phyloP scores from a whole-genome alignment of 1,284 basidiomycete species.

The Microbotryum scabiosae region DNA sequence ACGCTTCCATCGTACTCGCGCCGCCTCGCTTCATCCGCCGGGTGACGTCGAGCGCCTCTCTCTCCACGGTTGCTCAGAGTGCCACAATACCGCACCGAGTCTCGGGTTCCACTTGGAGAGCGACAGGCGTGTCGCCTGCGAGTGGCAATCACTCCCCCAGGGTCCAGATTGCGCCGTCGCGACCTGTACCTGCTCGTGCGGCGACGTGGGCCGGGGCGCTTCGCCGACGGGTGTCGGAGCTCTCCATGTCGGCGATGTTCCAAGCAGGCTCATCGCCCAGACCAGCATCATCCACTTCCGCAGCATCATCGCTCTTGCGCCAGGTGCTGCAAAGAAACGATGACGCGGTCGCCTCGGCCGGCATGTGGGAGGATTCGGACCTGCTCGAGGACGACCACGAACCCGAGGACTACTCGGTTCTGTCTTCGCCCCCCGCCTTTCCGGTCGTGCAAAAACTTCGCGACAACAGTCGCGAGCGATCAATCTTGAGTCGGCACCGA shows the following conservation, averaged over 20 bases:
- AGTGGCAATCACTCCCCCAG: not conserved
- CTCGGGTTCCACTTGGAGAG: not conserved
- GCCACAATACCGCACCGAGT: not conserved
- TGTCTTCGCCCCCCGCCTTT: not conserved
- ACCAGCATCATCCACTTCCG: not conserved
- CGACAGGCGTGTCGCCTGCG: not conserved
- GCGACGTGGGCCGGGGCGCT: not conserved
- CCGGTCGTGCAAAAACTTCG: not conserved
- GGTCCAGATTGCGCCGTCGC: not conserved
- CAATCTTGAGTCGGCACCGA: not conserved
- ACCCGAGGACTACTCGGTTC: not conserved
- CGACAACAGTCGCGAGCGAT: not conserved
- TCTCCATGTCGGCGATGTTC: not conserved
- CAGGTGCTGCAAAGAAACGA: not conserved
- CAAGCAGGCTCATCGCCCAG: not conserved
- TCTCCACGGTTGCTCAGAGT: not conserved
- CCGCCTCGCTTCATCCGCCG: not conserved
- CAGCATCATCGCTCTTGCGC: not conserved
- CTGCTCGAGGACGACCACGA: not conserved
- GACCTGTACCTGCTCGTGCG: not conserved
- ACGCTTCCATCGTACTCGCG: not conserved
- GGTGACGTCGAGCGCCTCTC: not conserved
- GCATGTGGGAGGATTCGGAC: constrained; percentile 1
- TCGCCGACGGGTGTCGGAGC: not conserved
- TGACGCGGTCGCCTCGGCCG: not conserved